phyloP scores from a whole-genome alignment of 352 stramenopile genomes.

The Thalassiosira sp. region DNA sequence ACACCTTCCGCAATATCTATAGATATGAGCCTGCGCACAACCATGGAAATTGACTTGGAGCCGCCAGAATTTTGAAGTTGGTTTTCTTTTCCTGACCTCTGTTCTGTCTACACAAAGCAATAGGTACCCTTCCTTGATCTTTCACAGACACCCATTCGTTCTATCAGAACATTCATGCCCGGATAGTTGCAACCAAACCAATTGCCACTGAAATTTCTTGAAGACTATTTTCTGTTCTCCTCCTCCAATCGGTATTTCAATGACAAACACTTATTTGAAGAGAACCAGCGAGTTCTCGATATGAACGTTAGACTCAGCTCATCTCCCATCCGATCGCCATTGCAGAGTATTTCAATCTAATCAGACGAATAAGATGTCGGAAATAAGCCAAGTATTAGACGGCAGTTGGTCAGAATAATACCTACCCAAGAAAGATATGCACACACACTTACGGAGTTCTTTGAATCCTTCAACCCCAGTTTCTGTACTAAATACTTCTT shows the following conservation, averaged over 20 bases:
- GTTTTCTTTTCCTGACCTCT: no score
- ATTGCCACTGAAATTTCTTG: not conserved
- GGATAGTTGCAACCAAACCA: not conserved
- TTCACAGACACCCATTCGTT: no score
- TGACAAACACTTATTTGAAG: slow-evolving; percentile 29
- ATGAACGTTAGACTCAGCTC: slow-evolving; percentile 66
- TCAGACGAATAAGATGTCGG: not conserved
- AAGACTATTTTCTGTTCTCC: slow-evolving; percentile 5
- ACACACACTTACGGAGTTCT: slow-evolving; percentile 14
- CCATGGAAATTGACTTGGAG: no score
- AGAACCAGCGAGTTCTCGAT: slow-evolving; percentile 51
- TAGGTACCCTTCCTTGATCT: no score
- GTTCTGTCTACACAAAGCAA: no score
- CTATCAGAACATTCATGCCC: not conserved
- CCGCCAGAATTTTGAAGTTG: no score
- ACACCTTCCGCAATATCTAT: no score
- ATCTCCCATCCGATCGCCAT: slow-evolving; percentile 53
- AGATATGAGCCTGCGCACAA: no score
- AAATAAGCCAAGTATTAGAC: not conserved
- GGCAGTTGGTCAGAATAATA: not conserved
- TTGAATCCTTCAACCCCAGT: slow-evolving; percentile 40
- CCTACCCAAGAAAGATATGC: not conserved
- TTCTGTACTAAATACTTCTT: slow-evolving; percentile 66
- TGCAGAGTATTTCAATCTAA: slow-evolving; percentile 59
- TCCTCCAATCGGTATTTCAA: slow-evolving; percentile 41